Evolutionary conservation across 495 filamentous ascomycete species (phyloP), one percentile per base, ranked within the genome.

Genomic region (Talaromyces ruber): DNA sequence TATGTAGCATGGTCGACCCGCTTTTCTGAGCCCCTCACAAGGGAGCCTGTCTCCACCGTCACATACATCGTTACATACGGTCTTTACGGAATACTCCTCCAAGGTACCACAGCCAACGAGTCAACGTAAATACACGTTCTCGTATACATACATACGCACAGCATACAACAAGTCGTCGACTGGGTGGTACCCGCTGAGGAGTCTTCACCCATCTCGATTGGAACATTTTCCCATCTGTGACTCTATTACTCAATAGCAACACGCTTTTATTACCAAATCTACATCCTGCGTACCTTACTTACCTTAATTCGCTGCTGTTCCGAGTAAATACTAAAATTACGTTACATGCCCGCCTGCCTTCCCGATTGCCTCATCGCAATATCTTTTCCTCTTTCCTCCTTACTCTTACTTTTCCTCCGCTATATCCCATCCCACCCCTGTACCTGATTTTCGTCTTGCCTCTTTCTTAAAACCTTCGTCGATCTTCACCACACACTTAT

Each of bases 401-500:
- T 50, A 66, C 60, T 65, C 58, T 53, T 63, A 65, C 64, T 65
- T 69, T 34, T 57, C 54, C 54, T 28, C 54, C 29, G 30, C 25
- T 57, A 32, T 26, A 57, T 24, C 28, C 28, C 16, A 21, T 39
- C 29, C 34, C 57, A 39, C 58, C 34, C 58, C 58, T 58, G 55
- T 58, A 34, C 58, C 58, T 59, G 55, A 32, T 54, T 54, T 54
- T 63, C 45, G 26, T 58, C 63, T 58, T 53, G 64, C 37, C 59
- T 64, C 58, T 32, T 63, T 65, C 56, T 65, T n/a, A 66, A 65
- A 56, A 53, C 58, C 66, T 64, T 67, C 70, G 51, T 61, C 68
- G 62, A 65, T 63, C 64, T 61, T 67, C 61, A 29, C 64, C 47
- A 18, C 43, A 55, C 63, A 28, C 26, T 63, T 59, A 60, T 56